A percentile compares a stretch with the other conserved stretches of the same genome.
phyloP scores from a whole-genome alignment of 495 filamentous ascomycete species.

The Aspergillus leporis region DNA sequence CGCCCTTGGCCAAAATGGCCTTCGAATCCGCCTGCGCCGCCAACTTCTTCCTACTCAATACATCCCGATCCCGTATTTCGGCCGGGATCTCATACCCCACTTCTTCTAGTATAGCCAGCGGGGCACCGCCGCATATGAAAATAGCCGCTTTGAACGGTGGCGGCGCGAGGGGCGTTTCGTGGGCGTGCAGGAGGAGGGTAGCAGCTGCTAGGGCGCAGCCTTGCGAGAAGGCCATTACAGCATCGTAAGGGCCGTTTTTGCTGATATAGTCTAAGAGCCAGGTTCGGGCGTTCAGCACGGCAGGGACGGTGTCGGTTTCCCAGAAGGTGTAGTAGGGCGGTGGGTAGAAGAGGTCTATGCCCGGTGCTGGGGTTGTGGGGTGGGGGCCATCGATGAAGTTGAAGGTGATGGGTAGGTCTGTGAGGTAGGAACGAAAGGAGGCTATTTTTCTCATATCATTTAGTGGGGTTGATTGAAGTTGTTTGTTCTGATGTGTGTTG shows the following conservation, averaged over 20 bases:
- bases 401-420: constrained; percentile 43
- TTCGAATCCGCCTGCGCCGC: not conserved
- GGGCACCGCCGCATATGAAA: constrained; percentile 17
- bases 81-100: constrained; percentile 2
- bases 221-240: constrained; percentile 61
- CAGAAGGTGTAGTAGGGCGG: constrained; percentile 53
- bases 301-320: constrained; percentile 31
- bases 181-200: constrained; percentile 41
- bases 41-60: not conserved
- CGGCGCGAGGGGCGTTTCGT: constrained; percentile 31
- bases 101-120: constrained; percentile 5
- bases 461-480: too few relatives aligned
- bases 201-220: constrained; percentile 54
- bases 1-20: not conserved
- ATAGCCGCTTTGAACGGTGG: constrained; percentile 57
- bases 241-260: constrained; percentile 59
- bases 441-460: constrained; percentile 33
- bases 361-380: constrained; percentile 44
- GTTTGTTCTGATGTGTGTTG: not conserved
- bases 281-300: constrained; percentile 38
- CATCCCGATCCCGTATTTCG: not conserved
- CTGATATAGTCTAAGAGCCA: constrained; percentile 51
- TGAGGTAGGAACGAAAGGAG: constrained; percentile 40
- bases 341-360: constrained; percentile 54
- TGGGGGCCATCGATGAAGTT: constrained; percentile 59